A percentile compares a stretch with the other conserved stretches of the same genome.
These are phyloP conservation scores for Kingdonia uniflora DNA, from an alignment of 164 flowering plant species.

Conservation along the genomic window DNA sequence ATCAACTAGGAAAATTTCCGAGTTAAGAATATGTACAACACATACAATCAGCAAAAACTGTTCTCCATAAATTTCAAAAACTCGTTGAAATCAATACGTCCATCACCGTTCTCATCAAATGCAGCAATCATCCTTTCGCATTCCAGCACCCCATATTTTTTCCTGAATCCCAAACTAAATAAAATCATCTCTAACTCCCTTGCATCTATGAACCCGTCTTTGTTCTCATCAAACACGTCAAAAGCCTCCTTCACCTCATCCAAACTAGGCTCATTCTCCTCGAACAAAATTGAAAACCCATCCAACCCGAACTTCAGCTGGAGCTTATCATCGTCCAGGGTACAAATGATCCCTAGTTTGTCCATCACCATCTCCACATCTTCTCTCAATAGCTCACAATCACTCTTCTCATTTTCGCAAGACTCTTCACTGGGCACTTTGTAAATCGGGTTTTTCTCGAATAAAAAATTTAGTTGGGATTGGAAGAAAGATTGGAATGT, in stretches of 20 bases:
- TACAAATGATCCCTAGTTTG: slow-evolving; percentile 15
- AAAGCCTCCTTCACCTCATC: slow-evolving; percentile 39
- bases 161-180: slow-evolving; percentile 18
- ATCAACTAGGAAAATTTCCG: no score
- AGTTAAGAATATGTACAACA: not conserved
- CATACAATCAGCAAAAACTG: slow-evolving; percentile 13
- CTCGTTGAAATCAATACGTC: slow-evolving; percentile 30
- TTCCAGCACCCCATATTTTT: slow-evolving; percentile 16
- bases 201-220: slow-evolving; percentile 40
- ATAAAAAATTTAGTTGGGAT: slow-evolving; percentile 1
- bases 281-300: slow-evolving; percentile 21
- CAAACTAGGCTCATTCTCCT: slow-evolving; percentile 31
- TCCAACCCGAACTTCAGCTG: slow-evolving; percentile 14
- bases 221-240: slow-evolving; percentile 38
- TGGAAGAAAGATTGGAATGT: slow-evolving; percentile 2
- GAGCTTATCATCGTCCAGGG: slow-evolving; percentile 5
- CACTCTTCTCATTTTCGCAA: slow-evolving; percentile 6
- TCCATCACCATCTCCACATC: slow-evolving; percentile 26
- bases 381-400: slow-evolving; percentile 15
- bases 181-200: slow-evolving; percentile 32
- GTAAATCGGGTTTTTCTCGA: no score
- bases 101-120: slow-evolving; percentile 34
- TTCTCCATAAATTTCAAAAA: slow-evolving; percentile 33
- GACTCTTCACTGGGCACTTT: no score
- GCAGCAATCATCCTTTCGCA: slow-evolving; percentile 34